These are phyloP conservation scores for Carex sylvatica DNA, from an alignment of 202 grass and related monocot species.

Conservation along the genomic window DNA sequence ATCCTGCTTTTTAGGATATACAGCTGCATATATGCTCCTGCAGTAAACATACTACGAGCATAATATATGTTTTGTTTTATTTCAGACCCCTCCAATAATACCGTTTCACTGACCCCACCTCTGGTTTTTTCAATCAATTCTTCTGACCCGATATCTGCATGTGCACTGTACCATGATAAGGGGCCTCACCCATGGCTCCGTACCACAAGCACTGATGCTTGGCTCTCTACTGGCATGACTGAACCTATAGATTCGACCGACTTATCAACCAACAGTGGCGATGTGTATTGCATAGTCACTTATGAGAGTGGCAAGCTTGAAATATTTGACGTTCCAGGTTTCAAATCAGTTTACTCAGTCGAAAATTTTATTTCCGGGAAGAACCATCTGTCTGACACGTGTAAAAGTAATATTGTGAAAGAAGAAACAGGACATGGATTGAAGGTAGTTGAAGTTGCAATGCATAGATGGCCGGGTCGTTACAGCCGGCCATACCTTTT, in stretches of 20 bases:
- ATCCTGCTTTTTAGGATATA: neutral
- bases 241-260: slow-evolving; percentile 56
- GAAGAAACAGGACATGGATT: slow-evolving; percentile 60
- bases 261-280: slow-evolving; percentile 56
- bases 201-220: slow-evolving; percentile 74
- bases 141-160: slow-evolving; percentile 59
- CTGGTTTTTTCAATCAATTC: slow-evolving; percentile 40
- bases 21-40: neutral
- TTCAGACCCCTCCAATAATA: slow-evolving; percentile 74
- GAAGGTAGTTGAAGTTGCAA: slow-evolving; percentile 74
- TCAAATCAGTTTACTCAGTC: slow-evolving; percentile 72
- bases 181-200: slow-evolving; percentile 79
- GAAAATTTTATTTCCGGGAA: slow-evolving; percentile 74
- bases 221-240: slow-evolving; percentile 68
- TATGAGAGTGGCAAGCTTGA: slow-evolving; percentile 89
- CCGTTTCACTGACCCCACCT: slow-evolving; percentile 58
- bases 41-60: neutral
- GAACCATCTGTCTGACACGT: slow-evolving; percentile 51
- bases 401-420: slow-evolving; percentile 32
- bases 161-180: slow-evolving; percentile 84
- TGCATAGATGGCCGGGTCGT: slow-evolving; percentile 87
- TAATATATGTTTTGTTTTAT: slow-evolving; percentile 24
- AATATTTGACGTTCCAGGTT: slow-evolving; percentile 81
- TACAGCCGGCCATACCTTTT: slow-evolving; percentile 80
- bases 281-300: slow-evolving; percentile 85